Conservation (phyloP, 2,329 filamentous ascomycete genomes). For the Metarhizium brunneum region DNA sequence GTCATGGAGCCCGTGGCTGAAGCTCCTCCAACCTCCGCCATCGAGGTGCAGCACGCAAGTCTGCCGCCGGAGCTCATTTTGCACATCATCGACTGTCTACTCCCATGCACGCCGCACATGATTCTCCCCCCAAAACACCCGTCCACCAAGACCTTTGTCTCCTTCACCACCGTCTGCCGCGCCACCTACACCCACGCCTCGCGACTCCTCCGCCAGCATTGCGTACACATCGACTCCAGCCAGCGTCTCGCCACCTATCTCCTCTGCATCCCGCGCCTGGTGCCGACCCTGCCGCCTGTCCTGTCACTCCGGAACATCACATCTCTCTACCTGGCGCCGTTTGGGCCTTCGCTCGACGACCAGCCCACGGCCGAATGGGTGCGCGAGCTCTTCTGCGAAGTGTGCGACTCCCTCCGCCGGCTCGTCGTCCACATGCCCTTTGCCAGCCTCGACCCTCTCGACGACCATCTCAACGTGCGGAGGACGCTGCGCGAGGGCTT, state of each 20-base stretch:
- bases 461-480: constrained; percentile 31
- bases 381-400: constrained; percentile 31
- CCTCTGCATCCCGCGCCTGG: constrained; percentile 22
- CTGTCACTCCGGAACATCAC: constrained; percentile 25
- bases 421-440: constrained; percentile 41
- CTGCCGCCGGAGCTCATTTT: constrained; percentile 27
- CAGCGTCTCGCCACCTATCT: constrained; percentile 24
- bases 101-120: constrained; percentile 19
- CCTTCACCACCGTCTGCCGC: constrained; percentile 33
- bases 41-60: constrained; percentile 2
- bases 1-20: neutral
- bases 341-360: constrained; percentile 27
- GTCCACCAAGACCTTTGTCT: constrained; percentile 33
- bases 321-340: constrained; percentile 32
- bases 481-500: constrained; percentile 36
- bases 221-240: constrained; percentile 33
- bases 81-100: constrained; percentile 24
- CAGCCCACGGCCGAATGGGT: constrained; percentile 29
- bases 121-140: constrained; percentile 28
- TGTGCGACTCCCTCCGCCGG: constrained; percentile 29
- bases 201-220: constrained; percentile 33
- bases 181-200: constrained; percentile 31
- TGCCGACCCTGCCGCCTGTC: constrained; percentile 18
- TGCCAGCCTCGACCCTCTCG: constrained; percentile 29
- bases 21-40: neutral